These are phyloP conservation scores for Mucor mucedo DNA, from an alignment of 371 early-diverging fungal species.

Conservation along the genomic window DNA sequence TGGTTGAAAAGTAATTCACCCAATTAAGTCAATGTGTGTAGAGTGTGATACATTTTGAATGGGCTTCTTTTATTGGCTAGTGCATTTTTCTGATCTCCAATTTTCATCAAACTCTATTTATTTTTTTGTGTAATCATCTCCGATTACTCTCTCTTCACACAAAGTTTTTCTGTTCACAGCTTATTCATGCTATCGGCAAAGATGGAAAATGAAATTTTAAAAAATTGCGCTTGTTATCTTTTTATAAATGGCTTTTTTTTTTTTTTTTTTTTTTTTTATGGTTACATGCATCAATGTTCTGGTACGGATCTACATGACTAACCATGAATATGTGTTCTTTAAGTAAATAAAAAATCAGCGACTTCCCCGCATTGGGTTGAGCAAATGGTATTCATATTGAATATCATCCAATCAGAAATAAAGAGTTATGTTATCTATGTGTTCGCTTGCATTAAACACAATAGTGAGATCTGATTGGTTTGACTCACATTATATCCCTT, in stretches of 20 bases:
- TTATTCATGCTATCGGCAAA: too few species aligned
- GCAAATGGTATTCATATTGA: constrained; percentile 32
- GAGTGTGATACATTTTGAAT: constrained; percentile 18
- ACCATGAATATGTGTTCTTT: too few species aligned
- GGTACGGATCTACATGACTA: too few species aligned
- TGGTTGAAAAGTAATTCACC: constrained; percentile 1
- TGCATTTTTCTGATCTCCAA: too few species aligned
- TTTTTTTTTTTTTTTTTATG: too few species aligned
- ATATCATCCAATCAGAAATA: constrained; percentile 27
- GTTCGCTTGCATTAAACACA: constrained; percentile 19
- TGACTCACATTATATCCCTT: constrained; percentile 32
- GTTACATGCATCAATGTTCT: too few species aligned
- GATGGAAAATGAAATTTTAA: too few species aligned
- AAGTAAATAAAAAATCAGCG: background rate
- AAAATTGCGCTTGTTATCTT: too few species aligned
- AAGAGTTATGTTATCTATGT: constrained; percentile 17
- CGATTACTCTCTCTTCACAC: background rate
- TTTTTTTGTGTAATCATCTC: background rate
- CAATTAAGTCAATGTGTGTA: constrained; percentile 16
- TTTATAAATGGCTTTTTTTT: too few species aligned
- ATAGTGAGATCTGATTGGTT: constrained; percentile 22
- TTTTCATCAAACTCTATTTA: too few species aligned
- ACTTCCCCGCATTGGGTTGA: constrained; percentile 30
- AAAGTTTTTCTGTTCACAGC: too few species aligned
- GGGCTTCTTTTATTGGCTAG: constrained; percentile 1